Conservation (phyloP, 805 yeast genomes). For the Scheffersomyces spartinae region DNA sequence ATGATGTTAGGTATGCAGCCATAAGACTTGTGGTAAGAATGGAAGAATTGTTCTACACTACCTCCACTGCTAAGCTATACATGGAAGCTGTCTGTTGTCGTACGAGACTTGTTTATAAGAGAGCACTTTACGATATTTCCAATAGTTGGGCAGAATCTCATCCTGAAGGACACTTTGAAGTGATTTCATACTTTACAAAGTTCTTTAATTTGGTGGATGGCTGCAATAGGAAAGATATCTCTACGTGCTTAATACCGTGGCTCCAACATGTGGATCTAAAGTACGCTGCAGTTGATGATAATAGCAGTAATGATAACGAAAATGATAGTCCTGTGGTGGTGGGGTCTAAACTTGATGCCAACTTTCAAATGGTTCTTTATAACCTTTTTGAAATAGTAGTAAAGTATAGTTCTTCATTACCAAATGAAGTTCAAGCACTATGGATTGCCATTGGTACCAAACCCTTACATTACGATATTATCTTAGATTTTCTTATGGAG, state of each 20-base stretch:
- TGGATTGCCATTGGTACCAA: conserved; percentile 90
- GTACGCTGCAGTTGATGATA: conserved; percentile 4
- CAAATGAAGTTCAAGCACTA: conserved; percentile 82
- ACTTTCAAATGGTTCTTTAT: conserved; percentile 56
- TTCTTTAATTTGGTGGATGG: conserved; percentile 47
- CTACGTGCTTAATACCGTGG: conserved; percentile 85
- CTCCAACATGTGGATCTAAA: conserved; percentile 69
- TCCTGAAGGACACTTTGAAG: conserved; percentile 46
- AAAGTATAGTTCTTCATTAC: conserved; percentile 58
- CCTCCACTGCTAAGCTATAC: conserved; percentile 43
- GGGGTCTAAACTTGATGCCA: conserved; percentile 14
- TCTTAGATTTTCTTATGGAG: conserved; percentile 57
- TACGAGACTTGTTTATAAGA: conserved; percentile 75
- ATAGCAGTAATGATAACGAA: conserved; percentile 18
- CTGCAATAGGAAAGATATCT: conserved; percentile 57
- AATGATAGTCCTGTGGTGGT: conserved; percentile 9
- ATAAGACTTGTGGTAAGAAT: conserved; percentile 55
- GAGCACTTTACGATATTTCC: conserved; percentile 73
- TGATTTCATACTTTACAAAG: conserved; percentile 65
- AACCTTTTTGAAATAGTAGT: conserved; percentile 81
- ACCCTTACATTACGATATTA: conserved; percentile 56
- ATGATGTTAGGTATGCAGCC: conserved; percentile 60
- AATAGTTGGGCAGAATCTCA: conserved; percentile 53
- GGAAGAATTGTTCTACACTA: conserved; percentile 37
- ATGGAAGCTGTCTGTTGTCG: conserved; percentile 62